phyloP scores from a whole-genome alignment of 768 basidiomycete genomes.

The Dacryopinax spathularia region DNA sequence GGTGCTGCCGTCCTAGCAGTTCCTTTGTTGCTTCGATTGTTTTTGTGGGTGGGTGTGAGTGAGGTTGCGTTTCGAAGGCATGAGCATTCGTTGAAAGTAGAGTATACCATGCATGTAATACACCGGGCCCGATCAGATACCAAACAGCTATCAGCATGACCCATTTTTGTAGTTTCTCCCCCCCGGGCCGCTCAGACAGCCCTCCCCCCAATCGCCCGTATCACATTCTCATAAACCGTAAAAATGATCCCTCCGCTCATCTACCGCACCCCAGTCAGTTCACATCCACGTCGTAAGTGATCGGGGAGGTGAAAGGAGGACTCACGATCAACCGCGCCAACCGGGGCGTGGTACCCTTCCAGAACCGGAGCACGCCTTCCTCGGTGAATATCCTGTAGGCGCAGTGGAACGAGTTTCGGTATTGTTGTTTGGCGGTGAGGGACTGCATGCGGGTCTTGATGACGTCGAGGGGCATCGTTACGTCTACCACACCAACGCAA shows the following conservation, averaged over 20 bases:
- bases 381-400: conserved; percentile 88
- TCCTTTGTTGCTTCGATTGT: background rate
- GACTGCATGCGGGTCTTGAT: conserved; percentile 98
- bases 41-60: background rate
- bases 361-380: conserved; percentile 83
- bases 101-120: conserved; percentile 4
- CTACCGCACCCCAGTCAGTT: too few species aligned
- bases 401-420: conserved; percentile 90
- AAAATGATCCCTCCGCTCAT: conserved; percentile 88
- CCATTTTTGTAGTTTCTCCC: background rate
- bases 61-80: too few species aligned
- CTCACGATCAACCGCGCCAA: conserved; percentile 70
- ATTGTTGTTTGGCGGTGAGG: conserved; percentile 63
- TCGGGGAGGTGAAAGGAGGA: conserved; percentile 10
- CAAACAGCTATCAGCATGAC: background rate
- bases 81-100: background rate
- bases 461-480: conserved; percentile 39
- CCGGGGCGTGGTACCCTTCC: conserved; percentile 91
- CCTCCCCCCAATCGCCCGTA: conserved; percentile 33
- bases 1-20: background rate
- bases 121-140: background rate
- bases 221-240: conserved; percentile 76
- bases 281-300: background rate
- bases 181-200: background rate
- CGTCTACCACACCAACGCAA: conserved; percentile 12